phyloP scores from a whole-genome alignment of 768 basidiomycete species.

The Dioszegia crocea region DNA sequence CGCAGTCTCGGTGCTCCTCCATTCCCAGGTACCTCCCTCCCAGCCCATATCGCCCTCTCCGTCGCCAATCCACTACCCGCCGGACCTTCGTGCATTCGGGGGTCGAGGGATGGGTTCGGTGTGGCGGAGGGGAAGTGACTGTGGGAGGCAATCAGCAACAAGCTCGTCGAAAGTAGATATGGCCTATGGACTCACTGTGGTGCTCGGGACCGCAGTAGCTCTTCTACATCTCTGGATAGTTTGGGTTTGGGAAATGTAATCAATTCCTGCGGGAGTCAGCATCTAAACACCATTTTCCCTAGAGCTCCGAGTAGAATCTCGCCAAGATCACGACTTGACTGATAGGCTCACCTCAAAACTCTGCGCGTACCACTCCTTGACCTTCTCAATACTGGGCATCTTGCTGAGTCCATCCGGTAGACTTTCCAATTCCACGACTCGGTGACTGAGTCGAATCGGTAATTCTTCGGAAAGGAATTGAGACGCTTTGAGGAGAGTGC shows the following conservation, averaged over 20 bases:
- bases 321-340: background rate
- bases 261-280: slow-evolving; percentile 64
- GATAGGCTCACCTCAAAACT: slow-evolving; percentile 75
- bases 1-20: slow-evolving; percentile 52
- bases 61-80: slow-evolving; percentile 25
- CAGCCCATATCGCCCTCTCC: slow-evolving; percentile 20
- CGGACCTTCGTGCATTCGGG: slow-evolving; percentile 43
- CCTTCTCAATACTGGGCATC: slow-evolving; percentile 85
- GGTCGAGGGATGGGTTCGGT: slow-evolving; percentile 47
- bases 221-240: slow-evolving; percentile 64
- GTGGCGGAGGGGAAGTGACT: slow-evolving; percentile 66
- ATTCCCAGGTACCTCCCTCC: background rate
- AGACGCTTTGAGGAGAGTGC: slow-evolving; percentile 78
- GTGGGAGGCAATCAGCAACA: no score
- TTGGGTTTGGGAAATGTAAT: slow-evolving; percentile 76
- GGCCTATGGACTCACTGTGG: slow-evolving; percentile 39
- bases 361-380: slow-evolving; percentile 99
- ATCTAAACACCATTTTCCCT: background rate
- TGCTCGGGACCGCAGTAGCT: slow-evolving; percentile 53
- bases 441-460: slow-evolving; percentile 88
- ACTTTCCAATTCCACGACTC: slow-evolving; percentile 91
- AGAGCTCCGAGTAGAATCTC: background rate
- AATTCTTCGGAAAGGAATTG: slow-evolving; percentile 68
- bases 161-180: no score
- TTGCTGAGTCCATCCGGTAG: slow-evolving; percentile 84